phyloP scores from a whole-genome alignment of 129 eudicot species.

The Helianthus annuus region HanXRQr2.0-SUNRISE NC_035437.2:89794366-89794865 shows the following conservation, averaged over 20 bases:
- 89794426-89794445: constrained; percentile 65
- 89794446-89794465: constrained; percentile 46
- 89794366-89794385: constrained; percentile 8
- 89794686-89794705: no score
- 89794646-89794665: no score
- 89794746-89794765: constrained; percentile 71
- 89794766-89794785: constrained; percentile 91
- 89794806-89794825: neutral
- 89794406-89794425: constrained; percentile 64
- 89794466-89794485: constrained; percentile 36
- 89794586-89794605: no score
- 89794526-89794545: no score
- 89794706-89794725: neutral
- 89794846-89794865: neutral
- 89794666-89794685: no score
- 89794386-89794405: neutral
- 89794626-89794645: no score
- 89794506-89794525: no score
- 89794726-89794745: constrained; percentile 64
- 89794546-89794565: no score
- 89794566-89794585: no score
- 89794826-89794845: neutral
- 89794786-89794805: constrained; percentile 69
- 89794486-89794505: no score
- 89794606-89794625: no score